Base-by-base conservation (phyloP, 805 yeast species). In the Ogataea ganodermae region DNA sequence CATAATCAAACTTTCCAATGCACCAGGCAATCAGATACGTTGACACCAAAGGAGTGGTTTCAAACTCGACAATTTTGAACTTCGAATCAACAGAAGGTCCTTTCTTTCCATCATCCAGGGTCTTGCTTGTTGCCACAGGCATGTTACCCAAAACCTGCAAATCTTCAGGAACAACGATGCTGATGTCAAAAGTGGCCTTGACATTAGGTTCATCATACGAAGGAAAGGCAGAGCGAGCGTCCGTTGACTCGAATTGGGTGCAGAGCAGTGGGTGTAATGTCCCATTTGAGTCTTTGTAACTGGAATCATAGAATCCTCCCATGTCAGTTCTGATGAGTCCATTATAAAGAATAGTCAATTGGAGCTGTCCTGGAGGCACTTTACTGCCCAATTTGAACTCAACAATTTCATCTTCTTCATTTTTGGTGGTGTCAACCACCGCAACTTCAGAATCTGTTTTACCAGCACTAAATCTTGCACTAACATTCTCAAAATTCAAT, bases 21-120 rank as follows among this genome's bases (percentile, higher is more conserved):
- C 81, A 79, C 83, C 83, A 79, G 2, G 83, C 84, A 45, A 78
- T 66, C 42, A 79, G 66, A 60, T 79, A 79, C 4, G 83, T 74
- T 21, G 81, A 75, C 81, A 79, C 78, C 46, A 68, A 58, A 2
- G 83, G 83, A 6, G 83, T 72, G n/a, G 61, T 64, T 47, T 71
- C 70, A 55, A 79, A 79, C 1, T 49, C 50, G 36, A 72, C 73
- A 2, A 52, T 56, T 48, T 56, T 60, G 21, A 56, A 31, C 3
- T 33, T 14, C 2, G 37, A 30, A 6, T 42, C 45, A 12, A 35
- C 14, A 4, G 46, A 24, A 28, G 59, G 50, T 13, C 51, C 49
- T 28, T 57, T 52, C 47, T 56, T 57, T 36, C 69, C 55, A 17
- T 46, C 49, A 26, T 51, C 61, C 4, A 49, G 17, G 2, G 59